Conservation (phyloP, 257 asterid genomes). For the Nicotiana sylvestris region DNA sequence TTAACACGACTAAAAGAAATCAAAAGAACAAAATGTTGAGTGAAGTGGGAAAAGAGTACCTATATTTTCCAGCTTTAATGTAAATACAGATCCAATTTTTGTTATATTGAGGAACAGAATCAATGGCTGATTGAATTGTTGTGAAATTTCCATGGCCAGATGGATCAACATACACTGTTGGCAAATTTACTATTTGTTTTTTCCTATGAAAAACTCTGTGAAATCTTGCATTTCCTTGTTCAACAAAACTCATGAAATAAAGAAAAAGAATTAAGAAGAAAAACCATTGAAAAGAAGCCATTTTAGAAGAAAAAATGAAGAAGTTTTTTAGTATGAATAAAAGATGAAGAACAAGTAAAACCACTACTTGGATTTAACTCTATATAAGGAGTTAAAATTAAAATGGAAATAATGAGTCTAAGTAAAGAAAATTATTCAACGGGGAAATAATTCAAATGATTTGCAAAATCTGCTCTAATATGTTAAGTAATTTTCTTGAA, state of each 20-base stretch:
- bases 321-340: background rate
- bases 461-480: background rate
- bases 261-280: background rate
- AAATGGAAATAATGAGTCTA: background rate
- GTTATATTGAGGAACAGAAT: conserved; percentile 3
- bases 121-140: conserved; percentile 19
- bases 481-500: background rate
- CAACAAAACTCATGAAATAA: background rate
- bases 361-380: background rate
- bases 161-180: conserved; percentile 12
- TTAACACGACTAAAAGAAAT: background rate
- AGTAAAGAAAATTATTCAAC: background rate
- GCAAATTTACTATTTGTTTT: background rate
- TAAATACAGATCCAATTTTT: conserved; percentile 13
- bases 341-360: background rate
- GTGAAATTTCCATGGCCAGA: background rate
- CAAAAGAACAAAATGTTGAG: background rate
- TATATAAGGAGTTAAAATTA: background rate
- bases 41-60: background rate
- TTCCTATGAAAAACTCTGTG: background rate
- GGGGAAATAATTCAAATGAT: background rate
- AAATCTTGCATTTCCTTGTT: background rate
- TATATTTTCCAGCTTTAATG: conserved; percentile 12
- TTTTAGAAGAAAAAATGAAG: background rate
- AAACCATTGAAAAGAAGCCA: conserved; percentile 1